phyloP scores from a whole-genome alignment of 2,329 filamentous ascomycete species.

The Herpotrichia juniperi region DNA sequence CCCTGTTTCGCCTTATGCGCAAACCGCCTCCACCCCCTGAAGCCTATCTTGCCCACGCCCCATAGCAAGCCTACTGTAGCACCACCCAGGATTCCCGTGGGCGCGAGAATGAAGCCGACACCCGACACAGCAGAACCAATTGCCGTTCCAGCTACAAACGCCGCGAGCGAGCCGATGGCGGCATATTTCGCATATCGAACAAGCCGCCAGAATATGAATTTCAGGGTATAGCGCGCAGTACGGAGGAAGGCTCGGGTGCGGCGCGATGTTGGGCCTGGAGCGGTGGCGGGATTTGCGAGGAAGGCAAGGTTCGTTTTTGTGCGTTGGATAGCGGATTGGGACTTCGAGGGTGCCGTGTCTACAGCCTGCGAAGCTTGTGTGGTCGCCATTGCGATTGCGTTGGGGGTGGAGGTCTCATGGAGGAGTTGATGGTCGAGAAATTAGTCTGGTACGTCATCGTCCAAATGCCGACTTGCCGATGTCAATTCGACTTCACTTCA shows the following conservation, averaged over 20 bases:
- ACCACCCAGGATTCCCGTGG: constrained; percentile 48
- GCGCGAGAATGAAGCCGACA: constrained; percentile 50
- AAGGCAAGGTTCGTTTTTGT: constrained; percentile 1
- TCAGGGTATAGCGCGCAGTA: constrained; percentile 43
- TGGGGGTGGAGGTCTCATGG: too few relatives aligned
- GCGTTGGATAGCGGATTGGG: neutral
- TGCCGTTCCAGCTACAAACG: constrained; percentile 43
- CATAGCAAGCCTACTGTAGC: constrained; percentile 45
- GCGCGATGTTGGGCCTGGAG: constrained; percentile 34
- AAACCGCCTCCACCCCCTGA: constrained; percentile 39
- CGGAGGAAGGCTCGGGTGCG: constrained; percentile 49
- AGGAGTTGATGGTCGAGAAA: too few relatives aligned
- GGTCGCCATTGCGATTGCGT: neutral
- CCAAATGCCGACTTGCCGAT: too few relatives aligned
- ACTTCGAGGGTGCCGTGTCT: neutral
- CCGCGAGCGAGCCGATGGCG: constrained; percentile 46
- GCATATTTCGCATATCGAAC: constrained; percentile 53
- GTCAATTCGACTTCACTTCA: too few relatives aligned
- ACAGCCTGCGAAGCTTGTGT: neutral
- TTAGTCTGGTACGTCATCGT: too few relatives aligned
- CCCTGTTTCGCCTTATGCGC: constrained; percentile 5
- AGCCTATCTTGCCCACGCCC: constrained; percentile 47
- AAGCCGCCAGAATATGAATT: constrained; percentile 52
- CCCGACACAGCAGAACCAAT: constrained; percentile 46
- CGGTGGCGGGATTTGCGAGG: constrained; percentile 2